Evolutionary conservation across 257 asterid genomes (phyloP).

Genomic region (Solanum verrucosum): DNA sequence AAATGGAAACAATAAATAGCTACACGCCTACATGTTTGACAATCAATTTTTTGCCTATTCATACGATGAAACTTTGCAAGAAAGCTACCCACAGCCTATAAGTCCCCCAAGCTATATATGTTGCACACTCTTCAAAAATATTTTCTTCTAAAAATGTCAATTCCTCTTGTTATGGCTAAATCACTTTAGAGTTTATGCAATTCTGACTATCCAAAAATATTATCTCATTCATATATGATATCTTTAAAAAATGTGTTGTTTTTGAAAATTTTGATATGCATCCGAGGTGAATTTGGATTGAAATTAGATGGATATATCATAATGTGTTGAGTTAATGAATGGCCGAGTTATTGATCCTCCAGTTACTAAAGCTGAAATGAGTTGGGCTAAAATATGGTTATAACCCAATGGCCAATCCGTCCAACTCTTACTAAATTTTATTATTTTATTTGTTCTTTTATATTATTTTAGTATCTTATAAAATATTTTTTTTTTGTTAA

Average conservation of each 20-base stretch:
- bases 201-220: not conserved
- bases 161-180: not conserved
- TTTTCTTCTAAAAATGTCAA: not conserved
- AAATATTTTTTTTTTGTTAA: no score
- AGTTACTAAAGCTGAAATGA: not conserved
- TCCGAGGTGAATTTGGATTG: not conserved
- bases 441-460: no score
- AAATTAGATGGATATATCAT: no score
- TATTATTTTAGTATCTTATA: no score
- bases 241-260: not conserved
- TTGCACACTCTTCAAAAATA: not conserved
- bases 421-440: not conserved
- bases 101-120: no score
- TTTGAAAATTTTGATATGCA: not conserved
- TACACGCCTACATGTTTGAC: not conserved
- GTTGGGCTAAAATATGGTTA: not conserved
- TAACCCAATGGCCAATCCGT: not conserved
- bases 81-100: not conserved
- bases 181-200: not conserved
- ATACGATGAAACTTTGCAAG: not conserved
- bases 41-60: not conserved
- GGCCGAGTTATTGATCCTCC: not conserved
- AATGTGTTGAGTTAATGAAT: not conserved
- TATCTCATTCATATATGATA: not conserved
- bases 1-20: not conserved